A percentile compares a stretch with the other conserved stretches of the same genome.
phyloP scores from a whole-genome alignment of 306 rosid genomes.

The Vigna nakashimae region DNA sequence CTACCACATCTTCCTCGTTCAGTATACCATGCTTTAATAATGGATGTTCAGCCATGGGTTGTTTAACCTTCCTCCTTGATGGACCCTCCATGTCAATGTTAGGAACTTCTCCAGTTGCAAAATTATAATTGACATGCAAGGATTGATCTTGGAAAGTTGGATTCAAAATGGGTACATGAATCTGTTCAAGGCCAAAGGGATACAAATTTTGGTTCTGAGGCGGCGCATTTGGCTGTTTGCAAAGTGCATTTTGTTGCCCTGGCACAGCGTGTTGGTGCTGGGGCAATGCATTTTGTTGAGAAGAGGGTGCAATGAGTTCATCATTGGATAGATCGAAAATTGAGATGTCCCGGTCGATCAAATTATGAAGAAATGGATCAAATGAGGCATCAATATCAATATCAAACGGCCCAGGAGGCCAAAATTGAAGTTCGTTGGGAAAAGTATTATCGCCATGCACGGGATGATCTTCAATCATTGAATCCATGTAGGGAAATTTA shows the following conservation, averaged over 20 bases:
- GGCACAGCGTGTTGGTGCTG: too few relatives aligned
- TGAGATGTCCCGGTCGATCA: conserved; percentile 39
- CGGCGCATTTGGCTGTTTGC: neutral
- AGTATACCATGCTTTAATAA: neutral
- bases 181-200: neutral
- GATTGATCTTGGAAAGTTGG: neutral
- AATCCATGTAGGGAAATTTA: neutral
- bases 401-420: too few relatives aligned
- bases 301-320: neutral
- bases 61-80: neutral
- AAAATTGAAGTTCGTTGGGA: neutral
- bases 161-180: neutral
- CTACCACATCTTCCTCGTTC: neutral
- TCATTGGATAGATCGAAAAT: conserved; percentile 20
- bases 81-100: neutral
- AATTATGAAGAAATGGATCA: conserved; percentile 4
- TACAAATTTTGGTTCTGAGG: neutral
- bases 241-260: neutral
- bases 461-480: neutral
- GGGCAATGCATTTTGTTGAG: neutral
- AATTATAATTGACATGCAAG: neutral
- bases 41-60: neutral
- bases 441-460: neutral
- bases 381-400: too few relatives aligned
- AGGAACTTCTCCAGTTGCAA: neutral